Evolutionary conservation across 257 asterid genomes (phyloP).

Genomic region (Buddleja alternifolia): DNA sequence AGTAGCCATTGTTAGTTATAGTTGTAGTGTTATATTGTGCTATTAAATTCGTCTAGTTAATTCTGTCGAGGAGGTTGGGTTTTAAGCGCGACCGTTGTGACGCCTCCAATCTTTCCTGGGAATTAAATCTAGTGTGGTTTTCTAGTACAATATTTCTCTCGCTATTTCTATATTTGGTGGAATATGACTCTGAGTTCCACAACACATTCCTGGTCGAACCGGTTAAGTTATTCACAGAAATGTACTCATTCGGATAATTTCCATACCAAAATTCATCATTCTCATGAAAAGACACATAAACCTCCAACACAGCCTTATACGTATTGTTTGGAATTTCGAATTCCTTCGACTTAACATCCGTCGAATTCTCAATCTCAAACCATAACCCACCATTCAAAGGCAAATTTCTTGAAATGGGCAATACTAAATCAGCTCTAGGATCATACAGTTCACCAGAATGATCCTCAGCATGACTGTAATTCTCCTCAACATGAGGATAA

Average conservation of each 20-base stretch:
- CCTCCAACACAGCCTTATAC: slow-evolving; percentile 55
- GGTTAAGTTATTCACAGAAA: slow-evolving; percentile 33
- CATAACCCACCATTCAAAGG: slow-evolving; percentile 60
- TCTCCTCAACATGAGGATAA: slow-evolving; percentile 42
- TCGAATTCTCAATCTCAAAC: slow-evolving; percentile 55
- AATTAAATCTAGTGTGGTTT: too few species aligned
- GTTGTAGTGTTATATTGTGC: too few species aligned
- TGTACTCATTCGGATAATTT: slow-evolving; percentile 53
- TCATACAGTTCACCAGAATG: slow-evolving; percentile 8
- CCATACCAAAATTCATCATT: slow-evolving; percentile 64
- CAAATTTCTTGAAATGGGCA: slow-evolving; percentile 50
- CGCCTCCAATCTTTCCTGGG: too few species aligned
- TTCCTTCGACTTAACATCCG: slow-evolving; percentile 35
- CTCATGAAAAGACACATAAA: slow-evolving; percentile 58
- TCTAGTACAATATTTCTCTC: too few species aligned
- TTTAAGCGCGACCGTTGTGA: too few species aligned
- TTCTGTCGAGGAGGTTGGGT: too few species aligned
- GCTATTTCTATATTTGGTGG: too few species aligned
- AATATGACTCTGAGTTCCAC: too few species aligned
- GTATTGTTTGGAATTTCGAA: slow-evolving; percentile 52
- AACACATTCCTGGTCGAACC: too few species aligned
- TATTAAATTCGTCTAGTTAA: too few species aligned
- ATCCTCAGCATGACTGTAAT: not conserved
- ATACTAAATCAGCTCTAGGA: slow-evolving; percentile 50
- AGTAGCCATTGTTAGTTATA: too few species aligned